These are phyloP conservation scores for Paramyrothecium sp. DNA, from an alignment of 2,329 filamentous ascomycete species.

Conservation along the genomic window DNA sequence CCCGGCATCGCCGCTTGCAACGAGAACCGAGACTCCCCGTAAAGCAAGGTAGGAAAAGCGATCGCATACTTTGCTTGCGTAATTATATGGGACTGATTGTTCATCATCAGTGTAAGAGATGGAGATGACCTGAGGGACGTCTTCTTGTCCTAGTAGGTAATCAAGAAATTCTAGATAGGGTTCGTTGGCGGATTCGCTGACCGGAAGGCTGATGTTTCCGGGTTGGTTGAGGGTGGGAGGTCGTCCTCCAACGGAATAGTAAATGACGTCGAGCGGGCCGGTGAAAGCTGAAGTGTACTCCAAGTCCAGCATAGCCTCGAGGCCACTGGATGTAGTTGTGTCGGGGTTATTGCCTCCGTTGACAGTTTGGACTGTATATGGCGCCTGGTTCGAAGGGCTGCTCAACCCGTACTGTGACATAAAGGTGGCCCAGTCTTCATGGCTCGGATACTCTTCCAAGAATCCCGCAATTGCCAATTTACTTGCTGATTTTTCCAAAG, in stretches of 20 bases:
- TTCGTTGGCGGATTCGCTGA: constrained; percentile 46
- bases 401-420: background rate
- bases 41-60: constrained; percentile 63
- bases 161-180: constrained; percentile 66
- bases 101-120: constrained; percentile 70
- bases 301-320: background rate
- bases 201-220: background rate
- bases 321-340: background rate
- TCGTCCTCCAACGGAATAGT: background rate
- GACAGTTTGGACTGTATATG: background rate
- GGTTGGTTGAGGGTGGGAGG: background rate
- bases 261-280: background rate
- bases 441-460: background rate
- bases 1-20: constrained; percentile 54
- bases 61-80: constrained; percentile 57
- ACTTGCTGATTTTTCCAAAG: background rate
- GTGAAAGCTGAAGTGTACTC: background rate
- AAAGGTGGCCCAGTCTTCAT: background rate
- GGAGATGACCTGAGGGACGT: constrained; percentile 59
- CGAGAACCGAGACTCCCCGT: constrained; percentile 61
- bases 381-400: background rate
- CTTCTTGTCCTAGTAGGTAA: constrained; percentile 50
- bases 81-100: constrained; percentile 56
- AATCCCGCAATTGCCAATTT: background rate
- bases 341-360: background rate